Conservation (phyloP, 2,329 filamentous ascomycete species). For the Scopulariopsis brevicaulis region DNA sequence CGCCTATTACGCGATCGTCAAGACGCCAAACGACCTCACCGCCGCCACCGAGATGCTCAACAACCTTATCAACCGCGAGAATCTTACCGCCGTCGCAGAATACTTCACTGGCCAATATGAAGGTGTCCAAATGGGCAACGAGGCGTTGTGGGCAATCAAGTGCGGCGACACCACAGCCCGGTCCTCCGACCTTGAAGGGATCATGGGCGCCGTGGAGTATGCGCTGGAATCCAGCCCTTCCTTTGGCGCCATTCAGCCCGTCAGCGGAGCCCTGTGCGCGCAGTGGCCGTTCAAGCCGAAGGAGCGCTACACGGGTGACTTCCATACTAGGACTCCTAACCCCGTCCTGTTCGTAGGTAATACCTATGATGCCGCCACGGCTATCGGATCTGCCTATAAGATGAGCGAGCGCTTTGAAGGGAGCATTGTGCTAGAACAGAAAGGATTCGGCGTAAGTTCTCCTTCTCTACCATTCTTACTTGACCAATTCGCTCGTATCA, state of each 20-base stretch:
- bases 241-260: constrained; percentile 11
- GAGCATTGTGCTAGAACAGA: constrained; percentile 33
- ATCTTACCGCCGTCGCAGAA: constrained; percentile 27
- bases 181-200: neutral
- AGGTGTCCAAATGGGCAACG: constrained; percentile 9
- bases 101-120: constrained; percentile 4
- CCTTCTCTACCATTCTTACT: neutral
- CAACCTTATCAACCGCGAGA: constrained; percentile 30
- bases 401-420: constrained; percentile 30
- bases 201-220: neutral
- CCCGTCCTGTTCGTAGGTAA: constrained; percentile 35
- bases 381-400: constrained; percentile 30
- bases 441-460: constrained; percentile 34
- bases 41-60: constrained; percentile 26
- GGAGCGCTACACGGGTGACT: constrained; percentile 11
- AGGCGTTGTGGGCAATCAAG: constrained; percentile 30
- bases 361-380: constrained; percentile 34
- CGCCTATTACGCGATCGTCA: constrained; percentile 23
- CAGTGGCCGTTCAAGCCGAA: constrained; percentile 24
- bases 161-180: constrained; percentile 21
- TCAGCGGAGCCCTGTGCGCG: constrained; percentile 16
- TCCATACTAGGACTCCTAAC: constrained; percentile 22
- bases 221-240: constrained; percentile 13
- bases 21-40: constrained; percentile 32
- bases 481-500: neutral